Conservation (phyloP, 257 asterid genomes). For the Euphrasia confusa region DNA sequence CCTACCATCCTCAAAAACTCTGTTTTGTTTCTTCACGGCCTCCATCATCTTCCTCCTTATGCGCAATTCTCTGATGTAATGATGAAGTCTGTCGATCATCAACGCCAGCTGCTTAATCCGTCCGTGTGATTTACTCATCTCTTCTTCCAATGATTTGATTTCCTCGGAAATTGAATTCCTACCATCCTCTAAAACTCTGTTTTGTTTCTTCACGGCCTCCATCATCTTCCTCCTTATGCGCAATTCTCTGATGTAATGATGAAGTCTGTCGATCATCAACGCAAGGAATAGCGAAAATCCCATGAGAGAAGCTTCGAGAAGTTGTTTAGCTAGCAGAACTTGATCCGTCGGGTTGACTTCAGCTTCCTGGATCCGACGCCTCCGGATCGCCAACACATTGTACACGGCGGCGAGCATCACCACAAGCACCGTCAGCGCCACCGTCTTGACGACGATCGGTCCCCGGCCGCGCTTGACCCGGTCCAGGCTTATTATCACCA, state of each 20-base stretch:
- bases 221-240: conserved; percentile 60
- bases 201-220: conserved; percentile 68
- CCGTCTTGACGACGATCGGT: conserved; percentile 63
- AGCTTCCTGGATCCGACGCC: conserved; percentile 62
- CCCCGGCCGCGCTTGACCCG: conserved; percentile 81
- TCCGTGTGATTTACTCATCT: conserved; percentile 35
- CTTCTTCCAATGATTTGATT: conserved; percentile 55
- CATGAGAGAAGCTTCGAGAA: conserved; percentile 89
- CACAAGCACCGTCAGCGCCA: conserved; percentile 49
- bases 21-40: conserved; percentile 59
- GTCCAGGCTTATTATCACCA: conserved; percentile 70
- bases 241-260: conserved; percentile 79
- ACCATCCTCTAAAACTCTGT: conserved; percentile 48
- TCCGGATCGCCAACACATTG: conserved; percentile 51
- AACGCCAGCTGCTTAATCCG: conserved; percentile 50
- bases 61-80: conserved; percentile 76
- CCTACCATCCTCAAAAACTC: conserved; percentile 50
- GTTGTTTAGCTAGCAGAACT: conserved; percentile 54
- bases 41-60: conserved; percentile 65
- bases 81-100: conserved; percentile 81
- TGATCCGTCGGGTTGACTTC: conserved; percentile 83
- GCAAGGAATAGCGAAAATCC: conserved; percentile 79
- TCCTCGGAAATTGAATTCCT: conserved; percentile 40
- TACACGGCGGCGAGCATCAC: conserved; percentile 60
- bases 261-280: conserved; percentile 75